phyloP scores from a whole-genome alignment of 1,284 basidiomycete species.

The Irpex sp. region DNA sequence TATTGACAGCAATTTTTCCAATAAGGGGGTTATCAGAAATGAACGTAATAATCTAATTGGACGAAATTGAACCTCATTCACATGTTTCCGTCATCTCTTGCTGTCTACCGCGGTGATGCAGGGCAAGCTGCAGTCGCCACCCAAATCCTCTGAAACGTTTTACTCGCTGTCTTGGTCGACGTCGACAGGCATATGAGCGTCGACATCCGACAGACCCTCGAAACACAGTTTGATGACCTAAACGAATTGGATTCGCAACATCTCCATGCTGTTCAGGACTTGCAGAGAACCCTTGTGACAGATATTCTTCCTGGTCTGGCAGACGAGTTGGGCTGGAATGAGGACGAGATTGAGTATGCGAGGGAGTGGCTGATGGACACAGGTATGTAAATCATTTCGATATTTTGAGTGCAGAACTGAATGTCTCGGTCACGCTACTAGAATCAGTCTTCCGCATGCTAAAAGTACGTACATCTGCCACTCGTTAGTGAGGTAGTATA shows the following conservation, averaged over 20 bases:
- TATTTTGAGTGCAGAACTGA: constrained; percentile 1
- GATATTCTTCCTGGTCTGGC: constrained; percentile 57
- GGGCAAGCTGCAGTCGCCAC: neutral
- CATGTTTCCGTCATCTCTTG: neutral
- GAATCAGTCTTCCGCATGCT: constrained; percentile 64
- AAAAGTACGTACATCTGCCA: constrained; percentile 41
- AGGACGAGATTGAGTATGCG: constrained; percentile 45
- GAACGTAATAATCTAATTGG: neutral
- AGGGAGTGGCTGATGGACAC: constrained; percentile 61
- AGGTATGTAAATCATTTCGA: constrained; percentile 17
- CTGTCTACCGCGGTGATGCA: neutral
- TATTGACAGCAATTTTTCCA: neutral
- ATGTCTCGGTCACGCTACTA: constrained; percentile 24
- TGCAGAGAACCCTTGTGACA: constrained; percentile 48
- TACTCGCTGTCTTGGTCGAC: neutral
- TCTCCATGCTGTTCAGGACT: constrained; percentile 36
- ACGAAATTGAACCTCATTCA: neutral
- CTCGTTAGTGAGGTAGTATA: constrained; percentile 12
- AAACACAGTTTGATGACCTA: constrained; percentile 19
- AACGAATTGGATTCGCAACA: constrained; percentile 40
- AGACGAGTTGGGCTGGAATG: constrained; percentile 51
- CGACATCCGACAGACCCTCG: constrained; percentile 16
- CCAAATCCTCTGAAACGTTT: neutral
- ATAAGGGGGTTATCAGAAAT: neutral
- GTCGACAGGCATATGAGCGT: constrained; percentile 1